These are phyloP conservation scores for Nothophaeocryptopus gaeumannii DNA, from an alignment of 2,329 filamentous ascomycete species.

Conservation along the genomic window DNA sequence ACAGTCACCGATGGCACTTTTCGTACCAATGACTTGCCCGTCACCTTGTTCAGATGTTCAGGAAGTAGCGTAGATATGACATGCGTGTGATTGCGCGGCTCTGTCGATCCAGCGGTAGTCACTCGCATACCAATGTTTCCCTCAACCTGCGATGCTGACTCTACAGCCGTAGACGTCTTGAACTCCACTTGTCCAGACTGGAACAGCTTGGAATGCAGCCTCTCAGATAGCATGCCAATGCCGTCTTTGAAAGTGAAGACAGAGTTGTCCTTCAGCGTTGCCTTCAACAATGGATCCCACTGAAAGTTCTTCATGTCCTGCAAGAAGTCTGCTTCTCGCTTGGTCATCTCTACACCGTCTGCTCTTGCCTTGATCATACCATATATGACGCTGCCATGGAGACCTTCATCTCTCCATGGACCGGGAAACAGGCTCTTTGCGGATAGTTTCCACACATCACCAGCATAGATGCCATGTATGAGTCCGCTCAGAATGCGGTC, in stretches of 20 bases:
- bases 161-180: conserved; percentile 44
- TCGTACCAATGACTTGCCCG: conserved; percentile 56
- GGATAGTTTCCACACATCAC: conserved; percentile 79
- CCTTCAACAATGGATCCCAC: conserved; percentile 35
- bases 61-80: conserved; percentile 63
- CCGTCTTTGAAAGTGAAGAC: conserved; percentile 48
- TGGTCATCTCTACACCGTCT: conserved; percentile 37
- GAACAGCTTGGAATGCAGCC: conserved; percentile 38
- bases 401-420: conserved; percentile 49
- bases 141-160: conserved; percentile 39
- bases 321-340: conserved; percentile 33
- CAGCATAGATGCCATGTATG: conserved; percentile 88
- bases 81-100: conserved; percentile 44
- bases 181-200: conserved; percentile 41
- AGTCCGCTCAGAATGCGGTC: conserved; percentile 73
- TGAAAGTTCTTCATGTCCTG: conserved; percentile 34
- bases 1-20: conserved; percentile 62
- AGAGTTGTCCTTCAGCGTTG: conserved; percentile 34
- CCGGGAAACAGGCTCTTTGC: conserved; percentile 60
- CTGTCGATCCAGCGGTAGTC: conserved; percentile 25
- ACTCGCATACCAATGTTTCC: conserved; percentile 33
- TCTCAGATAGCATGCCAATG: conserved; percentile 39
- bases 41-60: conserved; percentile 31
- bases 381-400: conserved; percentile 40
- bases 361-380: conserved; percentile 30